Conservation (phyloP, 805 yeast species). For the Debaryomyces tyrocola region DNA sequence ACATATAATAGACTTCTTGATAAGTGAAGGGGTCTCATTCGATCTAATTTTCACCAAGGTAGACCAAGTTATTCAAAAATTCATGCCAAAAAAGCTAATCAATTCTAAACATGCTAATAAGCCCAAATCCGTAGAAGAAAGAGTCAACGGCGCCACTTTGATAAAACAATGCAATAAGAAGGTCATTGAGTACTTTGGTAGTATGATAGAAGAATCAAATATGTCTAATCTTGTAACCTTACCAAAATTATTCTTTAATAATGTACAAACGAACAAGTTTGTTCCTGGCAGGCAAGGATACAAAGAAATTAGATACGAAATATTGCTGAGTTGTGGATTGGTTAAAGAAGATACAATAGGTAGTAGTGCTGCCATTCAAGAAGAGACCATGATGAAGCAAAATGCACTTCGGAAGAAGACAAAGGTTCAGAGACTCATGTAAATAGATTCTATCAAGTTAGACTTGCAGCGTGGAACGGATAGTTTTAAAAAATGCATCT, state of each 20-base stretch:
- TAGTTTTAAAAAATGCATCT: not conserved
- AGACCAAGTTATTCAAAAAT: conserved; percentile 48
- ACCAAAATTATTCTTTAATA: conserved; percentile 53
- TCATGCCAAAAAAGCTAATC: conserved; percentile 17
- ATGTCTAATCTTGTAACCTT: conserved; percentile 37
- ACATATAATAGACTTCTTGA: conserved; percentile 49
- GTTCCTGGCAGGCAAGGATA: conserved; percentile 50
- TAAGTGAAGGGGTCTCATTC: conserved; percentile 59
- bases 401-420: conserved; percentile 3
- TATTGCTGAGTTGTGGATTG: conserved; percentile 55
- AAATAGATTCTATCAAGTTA: not conserved
- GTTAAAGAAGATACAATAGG: conserved; percentile 3
- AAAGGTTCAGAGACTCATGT: conserved; percentile 8
- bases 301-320: conserved; percentile 48
- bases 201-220: conserved; percentile 34
- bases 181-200: conserved; percentile 26
- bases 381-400: conserved; percentile 7
- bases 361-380: conserved; percentile 2
- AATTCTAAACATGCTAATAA: conserved; percentile 6
- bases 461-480: not conserved
- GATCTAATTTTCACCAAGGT: conserved; percentile 77
- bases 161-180: conserved; percentile 23
- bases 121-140: not conserved
- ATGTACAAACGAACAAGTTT: conserved; percentile 40
- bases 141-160: conserved; percentile 6